These are phyloP conservation scores for Pseudodiploospora longispora DNA, from an alignment of 2,329 filamentous ascomycete species.

Conservation along the genomic window DNA sequence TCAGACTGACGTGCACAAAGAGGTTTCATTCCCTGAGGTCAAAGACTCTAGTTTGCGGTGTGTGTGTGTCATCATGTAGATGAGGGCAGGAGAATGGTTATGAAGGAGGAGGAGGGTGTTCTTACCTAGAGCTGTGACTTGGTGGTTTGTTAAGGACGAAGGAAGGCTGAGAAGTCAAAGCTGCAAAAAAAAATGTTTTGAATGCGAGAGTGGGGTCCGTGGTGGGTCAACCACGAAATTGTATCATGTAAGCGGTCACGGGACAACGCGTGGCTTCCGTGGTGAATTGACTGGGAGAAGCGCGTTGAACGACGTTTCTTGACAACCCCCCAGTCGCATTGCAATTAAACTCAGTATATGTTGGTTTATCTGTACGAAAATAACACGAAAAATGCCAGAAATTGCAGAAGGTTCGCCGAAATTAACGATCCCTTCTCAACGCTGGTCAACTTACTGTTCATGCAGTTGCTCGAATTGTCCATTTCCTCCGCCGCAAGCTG, in stretches of 20 bases:
- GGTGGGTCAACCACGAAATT: slow-evolving; percentile 7
- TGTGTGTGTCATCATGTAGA: slow-evolving; percentile 69
- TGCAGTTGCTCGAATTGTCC: slow-evolving; percentile 71
- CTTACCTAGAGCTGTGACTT: slow-evolving; percentile 10
- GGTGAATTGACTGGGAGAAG: background rate
- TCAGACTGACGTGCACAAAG: slow-evolving; percentile 93
- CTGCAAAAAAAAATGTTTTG: slow-evolving; percentile 6
- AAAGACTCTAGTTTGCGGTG: slow-evolving; percentile 99
- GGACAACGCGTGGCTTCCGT: slow-evolving; percentile 19
- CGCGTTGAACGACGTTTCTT: background rate
- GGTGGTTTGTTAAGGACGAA: slow-evolving; percentile 5
- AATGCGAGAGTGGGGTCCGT: slow-evolving; percentile 14
- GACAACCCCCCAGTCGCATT: too few relatives aligned
- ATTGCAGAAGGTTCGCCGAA: slow-evolving; percentile 46
- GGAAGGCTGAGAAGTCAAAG: slow-evolving; percentile 4
- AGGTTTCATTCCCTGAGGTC: slow-evolving; percentile 78
- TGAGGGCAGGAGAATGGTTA: slow-evolving; percentile 7
- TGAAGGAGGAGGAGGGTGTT: background rate
- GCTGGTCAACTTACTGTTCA: background rate
- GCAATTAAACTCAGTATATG: too few relatives aligned
- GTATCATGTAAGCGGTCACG: slow-evolving; percentile 21
- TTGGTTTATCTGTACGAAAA: background rate
- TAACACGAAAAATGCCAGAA: slow-evolving; percentile 44
- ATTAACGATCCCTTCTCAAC: background rate
- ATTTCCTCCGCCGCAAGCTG: slow-evolving; percentile 75